Evolutionary conservation across 768 basidiomycete genomes (phyloP), one percentile per base, ranked within the genome.

Genomic region (Steccherinum ochraceum): DNA sequence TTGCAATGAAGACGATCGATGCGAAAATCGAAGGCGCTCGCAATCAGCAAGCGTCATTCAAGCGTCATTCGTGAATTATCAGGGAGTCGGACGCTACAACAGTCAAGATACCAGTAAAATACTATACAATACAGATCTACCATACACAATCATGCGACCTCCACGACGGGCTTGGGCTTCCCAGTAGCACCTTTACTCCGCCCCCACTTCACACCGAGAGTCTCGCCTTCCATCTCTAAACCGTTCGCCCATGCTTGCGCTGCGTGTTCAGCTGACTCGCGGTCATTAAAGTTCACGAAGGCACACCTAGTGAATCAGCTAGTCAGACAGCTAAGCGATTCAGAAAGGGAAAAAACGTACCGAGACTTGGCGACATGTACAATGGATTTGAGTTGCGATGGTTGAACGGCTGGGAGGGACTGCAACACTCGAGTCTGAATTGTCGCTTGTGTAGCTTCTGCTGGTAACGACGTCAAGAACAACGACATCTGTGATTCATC

Each of bases 191-290:
- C 70, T 72, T 68, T 79, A 61, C 90, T 84, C 52, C 93, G 77
- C 3, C 95, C 95, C 95, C 95, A 99, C 57, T 86, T 89, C 23
- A 95, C 78, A 42, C 77, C 72, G 10, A 87, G 78, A 26, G 72
- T 74, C 62, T 86, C 83, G 1, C 82, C 86, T 24, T 91, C 86
- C 21, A 97, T 73, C 57, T 95, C 94, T 10, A 98, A 72, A 1
- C 94, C 93, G 55, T 84, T 83, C n/a, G 91, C 81, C 82, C 94
- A 92, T 10, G 87, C 84, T 55, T 89, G 81, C 0, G 94, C 94
- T 0, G 90, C 93, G 13, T 74, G 72, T 68, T 99, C 96, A 13
- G 96, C 94, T n/a, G 80, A 74, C 4, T 73, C 61, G 18, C 96
- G 79, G 49, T 87, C 81, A 58, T 78, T 84, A 72, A 98, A 98